Evolutionary conservation across 106 monocot genomes (phyloP).

Genomic region (Platanthera guangdongensis): DNA sequence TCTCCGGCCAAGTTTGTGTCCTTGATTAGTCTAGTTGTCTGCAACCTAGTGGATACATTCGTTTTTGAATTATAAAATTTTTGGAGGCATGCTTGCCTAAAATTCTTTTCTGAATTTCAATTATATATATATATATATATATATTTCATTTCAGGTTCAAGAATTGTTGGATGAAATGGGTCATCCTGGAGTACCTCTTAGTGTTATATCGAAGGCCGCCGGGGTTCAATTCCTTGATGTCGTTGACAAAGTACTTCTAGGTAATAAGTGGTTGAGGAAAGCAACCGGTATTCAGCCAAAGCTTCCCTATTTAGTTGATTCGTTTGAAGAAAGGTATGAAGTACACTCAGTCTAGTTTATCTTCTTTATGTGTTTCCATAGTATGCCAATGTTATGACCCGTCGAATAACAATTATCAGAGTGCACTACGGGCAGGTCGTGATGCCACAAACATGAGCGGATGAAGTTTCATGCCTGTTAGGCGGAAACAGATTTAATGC

Average conservation of each 20-base stretch:
- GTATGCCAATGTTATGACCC: too few relatives aligned
- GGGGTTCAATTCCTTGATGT: constrained; percentile 81
- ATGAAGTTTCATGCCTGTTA: too few relatives aligned
- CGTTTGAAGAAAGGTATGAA: constrained; percentile 88
- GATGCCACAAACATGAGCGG: too few relatives aligned
- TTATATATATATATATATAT: too few relatives aligned
- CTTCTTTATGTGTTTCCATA: background rate
- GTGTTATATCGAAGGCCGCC: constrained; percentile 80
- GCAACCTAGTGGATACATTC: background rate
- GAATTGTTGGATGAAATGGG: constrained; percentile 90
- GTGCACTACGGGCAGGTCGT: too few relatives aligned
- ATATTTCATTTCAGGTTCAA: constrained; percentile 50
- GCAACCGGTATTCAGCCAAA: constrained; percentile 90
- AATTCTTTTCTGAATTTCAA: background rate
- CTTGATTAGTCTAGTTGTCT: background rate
- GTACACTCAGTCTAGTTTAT: background rate
- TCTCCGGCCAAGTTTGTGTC: background rate
- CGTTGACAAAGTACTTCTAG: constrained; percentile 75
- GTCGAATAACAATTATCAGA: too few relatives aligned
- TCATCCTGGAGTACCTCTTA: constrained; percentile 62
- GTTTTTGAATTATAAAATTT: background rate
- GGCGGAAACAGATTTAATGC: too few relatives aligned
- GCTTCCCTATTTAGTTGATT: constrained; percentile 90
- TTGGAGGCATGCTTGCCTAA: background rate
- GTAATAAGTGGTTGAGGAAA: constrained; percentile 95